Base-by-base conservation (phyloP, 2,329 filamentous ascomycete genomes). In the Tolypocladium sp. region DNA sequence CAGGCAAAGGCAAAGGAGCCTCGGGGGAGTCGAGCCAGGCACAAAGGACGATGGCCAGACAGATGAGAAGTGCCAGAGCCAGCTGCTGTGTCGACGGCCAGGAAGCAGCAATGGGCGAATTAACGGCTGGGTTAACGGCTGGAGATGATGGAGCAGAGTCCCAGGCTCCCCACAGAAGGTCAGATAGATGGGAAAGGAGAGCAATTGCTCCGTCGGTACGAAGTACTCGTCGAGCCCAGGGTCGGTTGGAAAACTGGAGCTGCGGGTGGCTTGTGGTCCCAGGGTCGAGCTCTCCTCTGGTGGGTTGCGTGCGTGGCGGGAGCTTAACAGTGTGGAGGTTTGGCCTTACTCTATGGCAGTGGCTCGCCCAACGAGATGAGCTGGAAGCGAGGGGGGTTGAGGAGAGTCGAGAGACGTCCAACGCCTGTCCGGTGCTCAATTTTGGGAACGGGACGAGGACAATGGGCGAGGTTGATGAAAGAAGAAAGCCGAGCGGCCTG, bases 191-290 rank as follows among this genome's bases (percentile, higher is more conserved):
- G 30, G 20, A 22, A 49, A 49, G 33, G 46, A 53, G 30, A 53
- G 49, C 30, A 53, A 37, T 22, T 13, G 49, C 10, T n/a, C 49
- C 49, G 30, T 37, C 9, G 49, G 17, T 8, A 20, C 49, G 49
- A 22, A 10, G 49, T 52, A 52, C 49, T 33, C 6, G 27, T 35
- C 49, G 17, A 52, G 30, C 30, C 20, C 17, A 22, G 35, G 33
- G 33, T 53, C 30, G 15, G 30, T 51, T 46, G 44, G 54, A 62
- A 62, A 62, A 62, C 54, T 62, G 61, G 61, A 59, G 59, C 61
- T 59, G 49, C 57, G 55, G 22, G 52, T 53, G 56, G 53, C 55
- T 53, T 40, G 46, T 37, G 56, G 49, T 52, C 42, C 42, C 22
- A 46, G 42, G 42, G 42, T 46, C 42, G 41, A 15, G 42, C 22